These are phyloP conservation scores for Picea sitchensis DNA, from an alignment of 75 land plant genomes.

Conservation along the genomic window DNA sequence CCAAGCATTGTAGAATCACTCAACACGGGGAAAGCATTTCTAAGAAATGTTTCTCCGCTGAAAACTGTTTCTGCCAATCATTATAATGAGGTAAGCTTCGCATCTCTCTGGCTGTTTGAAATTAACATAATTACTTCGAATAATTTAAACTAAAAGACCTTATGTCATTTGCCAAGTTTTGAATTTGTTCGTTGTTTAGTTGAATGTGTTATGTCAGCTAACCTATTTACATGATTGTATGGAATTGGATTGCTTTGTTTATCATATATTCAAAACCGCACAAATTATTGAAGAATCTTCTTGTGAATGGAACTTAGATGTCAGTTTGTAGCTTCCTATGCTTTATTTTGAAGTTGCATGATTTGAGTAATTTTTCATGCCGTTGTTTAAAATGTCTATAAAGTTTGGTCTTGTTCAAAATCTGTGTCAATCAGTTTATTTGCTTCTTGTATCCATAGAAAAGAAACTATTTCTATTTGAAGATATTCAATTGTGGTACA, in stretches of 20 bases:
- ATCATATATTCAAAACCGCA: background rate
- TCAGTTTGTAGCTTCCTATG: background rate
- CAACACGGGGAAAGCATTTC: background rate
- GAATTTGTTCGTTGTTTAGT: background rate
- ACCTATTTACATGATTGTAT: background rate
- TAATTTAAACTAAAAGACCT: background rate
- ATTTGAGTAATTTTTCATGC: background rate
- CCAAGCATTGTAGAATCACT: constrained; percentile 4
- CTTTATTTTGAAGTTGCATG: background rate
- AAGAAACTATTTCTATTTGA: background rate
- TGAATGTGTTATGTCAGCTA: background rate
- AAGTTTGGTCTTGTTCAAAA: background rate
- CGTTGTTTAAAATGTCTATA: background rate
- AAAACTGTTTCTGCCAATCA: background rate
- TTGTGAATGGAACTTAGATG: background rate
- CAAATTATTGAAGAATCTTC: background rate
- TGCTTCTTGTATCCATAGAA: background rate
- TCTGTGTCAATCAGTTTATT: background rate
- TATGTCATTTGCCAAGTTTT: background rate
- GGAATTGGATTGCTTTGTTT: background rate
- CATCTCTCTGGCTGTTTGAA: background rate
- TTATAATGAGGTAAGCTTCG: constrained; percentile 3
- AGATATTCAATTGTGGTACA: background rate
- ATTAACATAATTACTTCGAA: background rate
- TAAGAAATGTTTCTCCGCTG: background rate